Conservation (phyloP, 805 yeast species). For the Metschnikowia lochheadii region DNA sequence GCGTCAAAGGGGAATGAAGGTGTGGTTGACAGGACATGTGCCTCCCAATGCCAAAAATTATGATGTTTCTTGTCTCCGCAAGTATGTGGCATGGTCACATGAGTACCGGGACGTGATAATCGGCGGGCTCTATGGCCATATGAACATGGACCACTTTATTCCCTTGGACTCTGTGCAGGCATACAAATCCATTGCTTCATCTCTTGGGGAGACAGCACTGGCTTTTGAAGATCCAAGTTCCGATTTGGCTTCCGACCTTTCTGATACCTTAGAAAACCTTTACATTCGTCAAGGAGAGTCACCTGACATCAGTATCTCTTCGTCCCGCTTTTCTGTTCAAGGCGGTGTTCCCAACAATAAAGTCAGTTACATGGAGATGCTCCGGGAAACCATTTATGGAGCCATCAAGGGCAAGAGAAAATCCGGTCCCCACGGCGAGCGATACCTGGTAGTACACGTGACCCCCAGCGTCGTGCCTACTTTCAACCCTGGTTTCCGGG, state of each 20-base stretch:
- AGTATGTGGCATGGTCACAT: constrained; percentile 74
- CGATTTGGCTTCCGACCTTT: constrained; percentile 16
- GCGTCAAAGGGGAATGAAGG: constrained; percentile 71
- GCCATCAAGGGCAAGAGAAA: constrained; percentile 43
- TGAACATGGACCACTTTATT: constrained; percentile 84
- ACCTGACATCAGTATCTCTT: neutral
- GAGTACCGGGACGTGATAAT: constrained; percentile 80
- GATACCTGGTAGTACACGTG: constrained; percentile 68
- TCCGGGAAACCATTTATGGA: constrained; percentile 53
- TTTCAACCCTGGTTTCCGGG: constrained; percentile 75
- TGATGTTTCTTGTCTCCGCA: constrained; percentile 68
- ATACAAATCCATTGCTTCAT: constrained; percentile 44
- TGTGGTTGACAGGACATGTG: constrained; percentile 85
- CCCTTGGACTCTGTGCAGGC: constrained; percentile 72
- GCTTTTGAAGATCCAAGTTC: neutral
- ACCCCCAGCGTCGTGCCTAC: constrained; percentile 79
- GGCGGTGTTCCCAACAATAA: constrained; percentile 71
- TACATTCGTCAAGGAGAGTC: constrained; percentile 6
- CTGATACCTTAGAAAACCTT: constrained; percentile 12
- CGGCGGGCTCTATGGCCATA: constrained; percentile 84
- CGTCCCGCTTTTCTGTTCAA: constrained; percentile 20
- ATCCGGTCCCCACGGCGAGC: constrained; percentile 43
- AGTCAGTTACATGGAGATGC: constrained; percentile 54
- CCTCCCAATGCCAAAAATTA: constrained; percentile 80
- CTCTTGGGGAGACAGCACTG: neutral